A percentile compares a stretch with the other conserved stretches of the same genome.
Conservation (phyloP, 495 filamentous ascomycete genomes). For the Cryomyces minteri region DNA sequence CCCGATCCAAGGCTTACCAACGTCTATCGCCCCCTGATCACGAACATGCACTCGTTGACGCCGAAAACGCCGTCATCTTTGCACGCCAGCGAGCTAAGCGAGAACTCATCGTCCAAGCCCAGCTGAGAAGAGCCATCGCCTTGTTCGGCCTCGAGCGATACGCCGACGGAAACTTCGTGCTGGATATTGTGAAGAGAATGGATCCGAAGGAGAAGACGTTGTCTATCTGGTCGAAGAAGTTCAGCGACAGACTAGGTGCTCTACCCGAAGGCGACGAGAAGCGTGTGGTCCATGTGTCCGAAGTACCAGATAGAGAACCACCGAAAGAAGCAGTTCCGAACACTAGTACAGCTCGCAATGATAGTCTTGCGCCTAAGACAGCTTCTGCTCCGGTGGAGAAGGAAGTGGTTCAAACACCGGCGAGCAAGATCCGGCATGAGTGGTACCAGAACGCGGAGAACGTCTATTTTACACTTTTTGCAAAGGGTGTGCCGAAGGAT, state of each 20-base stretch:
- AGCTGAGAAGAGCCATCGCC: slow-evolving; percentile 62
- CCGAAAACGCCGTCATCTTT: slow-evolving; percentile 53
- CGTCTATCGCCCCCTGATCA: slow-evolving; percentile 37
- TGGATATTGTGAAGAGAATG: slow-evolving; percentile 44
- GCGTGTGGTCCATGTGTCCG: slow-evolving; percentile 34
- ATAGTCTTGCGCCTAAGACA: neutral
- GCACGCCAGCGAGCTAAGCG: slow-evolving; percentile 59
- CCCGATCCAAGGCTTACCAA: slow-evolving; percentile 69
- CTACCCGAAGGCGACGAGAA: slow-evolving; percentile 35
- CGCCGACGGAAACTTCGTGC: slow-evolving; percentile 59
- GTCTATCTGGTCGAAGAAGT: slow-evolving; percentile 43
- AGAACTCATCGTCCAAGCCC: slow-evolving; percentile 61
- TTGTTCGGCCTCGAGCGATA: slow-evolving; percentile 51
- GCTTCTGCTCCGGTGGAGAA: slow-evolving; percentile 4
- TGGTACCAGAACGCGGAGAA: slow-evolving; percentile 57
- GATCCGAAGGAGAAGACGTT: slow-evolving; percentile 41
- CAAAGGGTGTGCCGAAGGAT: slow-evolving; percentile 52
- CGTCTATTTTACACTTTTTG: slow-evolving; percentile 51
- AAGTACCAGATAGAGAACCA: slow-evolving; percentile 41
- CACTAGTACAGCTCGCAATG: neutral
- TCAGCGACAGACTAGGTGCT: slow-evolving; percentile 30
- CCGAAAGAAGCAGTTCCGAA: slow-evolving; percentile 11
- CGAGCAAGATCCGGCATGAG: slow-evolving; percentile 53
- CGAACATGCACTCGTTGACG: slow-evolving; percentile 51
- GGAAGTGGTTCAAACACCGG: slow-evolving; percentile 27